These are phyloP conservation scores for Leptodermis oblonga DNA, from an alignment of 257 asterid species.

Conservation along the genomic window DNA sequence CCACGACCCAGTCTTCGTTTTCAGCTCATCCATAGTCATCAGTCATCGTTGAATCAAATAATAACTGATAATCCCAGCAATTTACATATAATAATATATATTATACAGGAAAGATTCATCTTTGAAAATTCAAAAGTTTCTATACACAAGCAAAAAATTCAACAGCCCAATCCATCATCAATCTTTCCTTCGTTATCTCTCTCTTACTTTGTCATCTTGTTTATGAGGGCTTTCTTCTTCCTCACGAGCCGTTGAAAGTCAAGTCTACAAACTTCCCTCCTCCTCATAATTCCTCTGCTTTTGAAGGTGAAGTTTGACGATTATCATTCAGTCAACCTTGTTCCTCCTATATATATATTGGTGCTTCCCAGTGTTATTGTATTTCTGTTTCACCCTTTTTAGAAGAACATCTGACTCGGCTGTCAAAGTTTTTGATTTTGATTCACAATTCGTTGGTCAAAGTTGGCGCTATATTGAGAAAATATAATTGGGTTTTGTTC, in stretches of 20 bases:
- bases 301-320: conserved; percentile 9
- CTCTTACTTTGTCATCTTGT: background rate
- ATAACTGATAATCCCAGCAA: background rate
- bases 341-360: conserved; percentile 3
- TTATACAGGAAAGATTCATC: conserved; percentile 5
- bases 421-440: conserved; percentile 15
- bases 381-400: conserved; percentile 11
- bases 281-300: conserved; percentile 7
- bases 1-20: conserved; percentile 21
- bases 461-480: background rate
- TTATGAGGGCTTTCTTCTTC: conserved; percentile 12
- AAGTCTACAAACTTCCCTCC: conserved; percentile 31
- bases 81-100: background rate
- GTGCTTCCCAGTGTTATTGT: background rate
- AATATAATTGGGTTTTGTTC: conserved; percentile 8
- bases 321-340: background rate
- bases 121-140: conserved; percentile 37
- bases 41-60: conserved; percentile 16
- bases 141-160: background rate
- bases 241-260: conserved; percentile 39
- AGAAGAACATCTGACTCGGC: conserved; percentile 1
- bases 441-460: background rate
- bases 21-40: conserved; percentile 18
- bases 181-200: background rate
- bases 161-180: conserved; percentile 9